These are phyloP conservation scores for Aspergillus olivimuriae DNA, from an alignment of 495 filamentous ascomycete species.

Conservation along the genomic window DNA sequence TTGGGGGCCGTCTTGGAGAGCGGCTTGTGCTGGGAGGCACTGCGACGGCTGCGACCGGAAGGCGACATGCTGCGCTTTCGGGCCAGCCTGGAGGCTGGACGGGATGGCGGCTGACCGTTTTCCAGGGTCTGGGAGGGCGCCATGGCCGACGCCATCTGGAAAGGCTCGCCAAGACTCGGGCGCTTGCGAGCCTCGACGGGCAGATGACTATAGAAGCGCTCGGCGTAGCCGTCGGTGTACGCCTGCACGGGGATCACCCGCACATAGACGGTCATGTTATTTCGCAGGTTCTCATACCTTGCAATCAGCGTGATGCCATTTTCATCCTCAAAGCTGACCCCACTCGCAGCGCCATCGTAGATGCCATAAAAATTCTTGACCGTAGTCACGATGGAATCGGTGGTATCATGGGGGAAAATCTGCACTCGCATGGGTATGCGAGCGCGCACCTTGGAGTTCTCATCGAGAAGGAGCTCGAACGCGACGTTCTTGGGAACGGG, in stretches of 20 bases:
- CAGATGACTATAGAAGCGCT: constrained; percentile 32
- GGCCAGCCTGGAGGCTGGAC: constrained; percentile 60
- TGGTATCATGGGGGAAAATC: constrained; percentile 88
- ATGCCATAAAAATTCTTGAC: constrained; percentile 98
- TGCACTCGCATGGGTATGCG: constrained; percentile 86
- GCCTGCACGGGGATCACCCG: constrained; percentile 64
- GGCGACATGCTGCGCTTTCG: constrained; percentile 81
- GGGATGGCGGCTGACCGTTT: constrained; percentile 52
- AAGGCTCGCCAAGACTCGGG: constrained; percentile 48
- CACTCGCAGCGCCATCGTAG: constrained; percentile 66
- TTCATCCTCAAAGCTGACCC: constrained; percentile 87
- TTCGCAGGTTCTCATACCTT: constrained; percentile 84
- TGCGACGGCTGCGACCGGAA: constrained; percentile 67
- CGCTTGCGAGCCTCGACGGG: constrained; percentile 40
- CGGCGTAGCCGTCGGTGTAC: constrained; percentile 29
- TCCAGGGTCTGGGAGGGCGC: constrained; percentile 44
- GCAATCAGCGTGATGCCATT: constrained; percentile 84
- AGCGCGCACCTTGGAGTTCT: constrained; percentile 64
- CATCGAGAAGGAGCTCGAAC: constrained; percentile 77
- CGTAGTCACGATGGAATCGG: constrained; percentile 90
- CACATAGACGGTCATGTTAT: constrained; percentile 87
- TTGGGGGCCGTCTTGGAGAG: constrained; percentile 58
- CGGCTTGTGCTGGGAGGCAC: constrained; percentile 69
- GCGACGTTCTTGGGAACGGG: constrained; percentile 69
- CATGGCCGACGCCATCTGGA: constrained; percentile 48